Evolutionary conservation across 257 asterid species (phyloP).

Genomic region (Solanum lycopersicoides): DNA sequence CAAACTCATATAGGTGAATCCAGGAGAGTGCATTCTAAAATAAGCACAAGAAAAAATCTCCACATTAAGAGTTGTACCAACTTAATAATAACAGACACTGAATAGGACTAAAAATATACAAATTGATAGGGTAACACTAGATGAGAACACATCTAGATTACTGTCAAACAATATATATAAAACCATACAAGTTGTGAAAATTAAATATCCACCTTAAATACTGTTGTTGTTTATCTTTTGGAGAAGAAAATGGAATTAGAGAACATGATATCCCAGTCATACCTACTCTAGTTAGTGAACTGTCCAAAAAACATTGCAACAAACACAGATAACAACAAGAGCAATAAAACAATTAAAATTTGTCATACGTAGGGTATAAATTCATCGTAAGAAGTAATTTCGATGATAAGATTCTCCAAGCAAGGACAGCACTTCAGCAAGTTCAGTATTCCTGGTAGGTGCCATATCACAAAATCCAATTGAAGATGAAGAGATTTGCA

Average conservation of each 20-base stretch:
- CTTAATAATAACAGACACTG: neutral
- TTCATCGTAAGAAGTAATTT: neutral
- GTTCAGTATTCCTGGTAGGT: conserved; percentile 9
- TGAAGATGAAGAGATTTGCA: conserved; percentile 6
- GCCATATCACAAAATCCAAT: conserved; percentile 10
- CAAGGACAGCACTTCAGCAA: conserved; percentile 2
- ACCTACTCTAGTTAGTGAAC: neutral
- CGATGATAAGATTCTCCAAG: conserved; percentile 8
- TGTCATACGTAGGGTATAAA: neutral
- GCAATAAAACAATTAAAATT: neutral
- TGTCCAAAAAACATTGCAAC: neutral
- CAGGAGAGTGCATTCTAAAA: neutral
- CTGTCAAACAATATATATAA: neutral
- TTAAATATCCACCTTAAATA: neutral
- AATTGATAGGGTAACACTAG: neutral
- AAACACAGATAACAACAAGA: neutral
- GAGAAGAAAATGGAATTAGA: neutral
- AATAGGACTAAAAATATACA: neutral
- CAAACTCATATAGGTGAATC: neutral
- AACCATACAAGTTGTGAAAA: neutral
- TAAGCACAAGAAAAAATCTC: neutral
- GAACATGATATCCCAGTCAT: neutral
- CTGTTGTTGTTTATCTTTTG: neutral
- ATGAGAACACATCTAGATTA: neutral
- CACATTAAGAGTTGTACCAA: neutral